Evolutionary conservation across 2,329 filamentous ascomycete species (phyloP).

Genomic region (Emergomyces orientalis): DNA sequence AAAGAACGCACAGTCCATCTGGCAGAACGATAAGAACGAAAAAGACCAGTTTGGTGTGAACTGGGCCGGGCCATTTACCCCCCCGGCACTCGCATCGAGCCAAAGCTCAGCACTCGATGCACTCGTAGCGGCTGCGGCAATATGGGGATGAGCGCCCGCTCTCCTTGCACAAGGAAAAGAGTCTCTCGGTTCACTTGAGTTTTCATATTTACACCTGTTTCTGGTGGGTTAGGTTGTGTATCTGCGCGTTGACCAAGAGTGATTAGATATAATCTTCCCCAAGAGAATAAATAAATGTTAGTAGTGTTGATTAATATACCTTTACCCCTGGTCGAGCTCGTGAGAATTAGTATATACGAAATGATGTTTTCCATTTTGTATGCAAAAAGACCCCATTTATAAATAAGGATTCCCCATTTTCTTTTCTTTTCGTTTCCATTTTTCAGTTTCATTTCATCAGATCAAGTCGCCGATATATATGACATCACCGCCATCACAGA

Average conservation of each 20-base stretch:
- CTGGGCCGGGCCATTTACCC: conserved; percentile 53
- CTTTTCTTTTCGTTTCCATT: no score
- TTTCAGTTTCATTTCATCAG: no score
- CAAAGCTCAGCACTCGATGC: conserved; percentile 59
- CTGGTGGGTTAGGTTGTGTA: no score
- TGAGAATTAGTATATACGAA: neutral
- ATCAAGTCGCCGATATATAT: no score
- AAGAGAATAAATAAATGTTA: neutral
- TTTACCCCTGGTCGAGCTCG: neutral
- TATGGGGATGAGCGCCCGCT: neutral
- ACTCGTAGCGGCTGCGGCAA: conserved; percentile 48
- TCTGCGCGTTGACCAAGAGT: neutral
- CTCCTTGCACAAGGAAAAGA: neutral
- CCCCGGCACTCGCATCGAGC: conserved; percentile 46
- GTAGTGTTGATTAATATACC: neutral
- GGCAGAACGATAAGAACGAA: conserved; percentile 44
- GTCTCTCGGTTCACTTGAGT: neutral
- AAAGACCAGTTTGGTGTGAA: conserved; percentile 49
- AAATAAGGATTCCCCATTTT: no score
- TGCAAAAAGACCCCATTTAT: neutral
- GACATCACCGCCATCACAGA: no score
- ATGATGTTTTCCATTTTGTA: neutral
- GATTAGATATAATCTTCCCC: neutral
- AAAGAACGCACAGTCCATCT: conserved; percentile 56
- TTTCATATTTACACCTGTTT: neutral